phyloP scores from a whole-genome alignment of 2,329 filamentous ascomycete species.

The Lasiodiplodia sp. region DNA sequence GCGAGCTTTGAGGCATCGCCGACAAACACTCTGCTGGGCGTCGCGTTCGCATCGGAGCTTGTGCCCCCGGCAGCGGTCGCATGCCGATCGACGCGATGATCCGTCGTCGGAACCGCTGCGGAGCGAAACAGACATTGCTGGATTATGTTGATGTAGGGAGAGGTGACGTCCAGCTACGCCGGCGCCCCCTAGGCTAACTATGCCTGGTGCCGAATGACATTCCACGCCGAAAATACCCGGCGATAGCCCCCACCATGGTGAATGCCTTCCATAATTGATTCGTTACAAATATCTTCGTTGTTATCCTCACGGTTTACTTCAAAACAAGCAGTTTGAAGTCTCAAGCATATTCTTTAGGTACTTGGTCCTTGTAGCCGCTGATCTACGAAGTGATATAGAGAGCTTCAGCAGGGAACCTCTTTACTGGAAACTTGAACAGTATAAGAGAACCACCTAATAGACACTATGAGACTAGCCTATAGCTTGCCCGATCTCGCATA shows the following conservation, averaged over 20 bases:
- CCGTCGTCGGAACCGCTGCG: not conserved
- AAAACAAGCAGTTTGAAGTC: too few relatives aligned
- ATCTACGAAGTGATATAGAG: too few relatives aligned
- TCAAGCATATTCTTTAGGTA: too few relatives aligned
- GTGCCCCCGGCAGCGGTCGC: not conserved
- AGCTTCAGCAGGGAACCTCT: too few relatives aligned
- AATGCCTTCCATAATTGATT: not conserved
- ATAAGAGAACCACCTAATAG: too few relatives aligned
- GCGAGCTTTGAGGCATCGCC: constrained; percentile 6
- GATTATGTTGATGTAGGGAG: not conserved
- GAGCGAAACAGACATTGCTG: not conserved
- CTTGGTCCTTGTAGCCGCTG: too few relatives aligned
- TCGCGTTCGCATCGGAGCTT: constrained; percentile 7
- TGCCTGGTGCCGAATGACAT: not conserved
- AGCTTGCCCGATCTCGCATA: too few relatives aligned
- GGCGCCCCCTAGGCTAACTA: not conserved
- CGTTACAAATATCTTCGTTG: not conserved
- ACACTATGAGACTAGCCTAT: too few relatives aligned
- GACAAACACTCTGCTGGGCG: not conserved
- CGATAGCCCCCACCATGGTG: not conserved
- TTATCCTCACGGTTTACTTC: too few relatives aligned
- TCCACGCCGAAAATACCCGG: not conserved
- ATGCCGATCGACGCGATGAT: not conserved
- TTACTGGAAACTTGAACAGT: too few relatives aligned
- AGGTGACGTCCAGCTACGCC: not conserved